phyloP scores from a whole-genome alignment of 768 basidiomycete species.

The Phlebiopsis gigantea region DNA sequence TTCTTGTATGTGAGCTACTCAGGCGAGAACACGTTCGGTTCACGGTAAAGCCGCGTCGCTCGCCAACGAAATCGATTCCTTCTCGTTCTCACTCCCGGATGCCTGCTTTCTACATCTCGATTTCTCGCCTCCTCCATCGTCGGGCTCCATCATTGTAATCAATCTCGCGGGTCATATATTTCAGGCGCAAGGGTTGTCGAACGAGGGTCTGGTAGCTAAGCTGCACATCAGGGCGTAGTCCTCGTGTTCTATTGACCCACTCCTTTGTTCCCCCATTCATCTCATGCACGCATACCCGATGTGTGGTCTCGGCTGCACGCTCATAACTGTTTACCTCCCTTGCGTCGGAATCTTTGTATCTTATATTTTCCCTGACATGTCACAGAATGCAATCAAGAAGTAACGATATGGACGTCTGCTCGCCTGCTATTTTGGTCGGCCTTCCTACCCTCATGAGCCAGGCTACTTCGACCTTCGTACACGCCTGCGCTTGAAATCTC shows the following conservation, averaged over 20 bases:
- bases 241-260: not conserved
- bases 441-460: not conserved
- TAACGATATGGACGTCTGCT: not conserved
- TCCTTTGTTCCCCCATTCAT: not conserved
- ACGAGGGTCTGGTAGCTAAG: not conserved
- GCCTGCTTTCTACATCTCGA: not conserved
- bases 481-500: not conserved
- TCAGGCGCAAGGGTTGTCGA: not conserved
- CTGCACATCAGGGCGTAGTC: not conserved
- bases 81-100: not conserved
- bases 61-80: not conserved
- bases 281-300: not conserved
- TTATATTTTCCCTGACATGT: conserved; percentile 8
- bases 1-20: conserved; percentile 99
- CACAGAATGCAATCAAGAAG: conserved; percentile 5
- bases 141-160: not conserved
- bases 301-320: not conserved
- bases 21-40: conserved; percentile 94
- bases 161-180: not conserved
- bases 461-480: not conserved
- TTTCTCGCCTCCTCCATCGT: not conserved
- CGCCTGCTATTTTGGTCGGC: not conserved
- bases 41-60: conserved; percentile 6
- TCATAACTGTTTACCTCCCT: conserved; percentile 3
- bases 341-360: conserved; percentile 9